These are phyloP conservation scores for Tilletia setariae DNA, from an alignment of 1,284 basidiomycete genomes.

Conservation along the genomic window DNA sequence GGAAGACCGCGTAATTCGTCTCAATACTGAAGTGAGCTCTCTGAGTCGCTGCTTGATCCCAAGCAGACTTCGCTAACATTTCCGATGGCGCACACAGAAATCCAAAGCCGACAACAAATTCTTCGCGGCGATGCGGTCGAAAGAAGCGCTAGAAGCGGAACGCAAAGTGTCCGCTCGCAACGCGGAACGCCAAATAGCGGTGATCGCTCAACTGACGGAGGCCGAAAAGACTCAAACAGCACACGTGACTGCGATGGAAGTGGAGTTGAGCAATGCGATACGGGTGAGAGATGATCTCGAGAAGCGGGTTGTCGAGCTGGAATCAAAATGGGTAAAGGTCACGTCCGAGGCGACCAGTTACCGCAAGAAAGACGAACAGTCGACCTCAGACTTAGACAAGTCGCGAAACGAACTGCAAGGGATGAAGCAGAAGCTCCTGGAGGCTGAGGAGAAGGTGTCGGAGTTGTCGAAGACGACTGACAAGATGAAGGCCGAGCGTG, in stretches of 20 bases:
- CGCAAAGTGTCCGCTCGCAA: slow-evolving; percentile 66
- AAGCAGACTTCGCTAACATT: slow-evolving; percentile 58
- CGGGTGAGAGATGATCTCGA: slow-evolving; percentile 40
- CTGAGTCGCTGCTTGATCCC: not conserved
- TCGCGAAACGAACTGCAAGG: not conserved
- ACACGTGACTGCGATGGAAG: slow-evolving; percentile 65
- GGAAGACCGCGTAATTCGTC: slow-evolving; percentile 68
- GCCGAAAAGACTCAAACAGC: slow-evolving; percentile 63
- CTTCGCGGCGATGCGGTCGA: slow-evolving; percentile 82
- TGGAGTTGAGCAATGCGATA: slow-evolving; percentile 55
- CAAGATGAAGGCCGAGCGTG: slow-evolving; percentile 60
- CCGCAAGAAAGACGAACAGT: slow-evolving; percentile 72
- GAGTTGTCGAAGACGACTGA: slow-evolving; percentile 66
- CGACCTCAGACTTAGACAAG: slow-evolving; percentile 56
- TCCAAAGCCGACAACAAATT: slow-evolving; percentile 94
- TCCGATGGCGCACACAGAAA: slow-evolving; percentile 60
- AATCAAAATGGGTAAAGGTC: slow-evolving; percentile 62
- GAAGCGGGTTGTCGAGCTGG: slow-evolving; percentile 34
- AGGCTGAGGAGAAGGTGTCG: slow-evolving; percentile 68
- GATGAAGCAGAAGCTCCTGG: slow-evolving; percentile 57
- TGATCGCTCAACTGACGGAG: slow-evolving; percentile 69
- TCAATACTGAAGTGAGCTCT: slow-evolving; percentile 54
- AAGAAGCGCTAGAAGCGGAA: slow-evolving; percentile 76
- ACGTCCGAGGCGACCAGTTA: slow-evolving; percentile 73
- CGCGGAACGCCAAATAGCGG: slow-evolving; percentile 74